Conservation (phyloP, 108 stramenopile genomes). For the Asterionellopsis glacialis region DNA sequence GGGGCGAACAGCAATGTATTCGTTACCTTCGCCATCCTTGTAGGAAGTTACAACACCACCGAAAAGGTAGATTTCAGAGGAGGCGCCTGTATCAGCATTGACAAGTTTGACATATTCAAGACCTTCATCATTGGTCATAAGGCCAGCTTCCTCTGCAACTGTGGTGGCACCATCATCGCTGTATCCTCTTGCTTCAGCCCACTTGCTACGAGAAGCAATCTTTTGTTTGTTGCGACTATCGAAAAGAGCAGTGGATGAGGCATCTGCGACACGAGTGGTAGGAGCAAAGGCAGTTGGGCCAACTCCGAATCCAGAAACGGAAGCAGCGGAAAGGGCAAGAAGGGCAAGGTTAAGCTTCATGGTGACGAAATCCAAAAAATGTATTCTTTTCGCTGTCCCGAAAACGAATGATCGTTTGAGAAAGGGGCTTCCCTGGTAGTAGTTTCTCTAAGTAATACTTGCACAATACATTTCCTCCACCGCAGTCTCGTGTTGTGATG, state of each 20-base stretch:
- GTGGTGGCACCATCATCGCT: constrained; percentile 20
- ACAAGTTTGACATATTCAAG: constrained; percentile 76
- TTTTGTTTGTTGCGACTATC: constrained; percentile 58
- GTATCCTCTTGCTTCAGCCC: constrained; percentile 63
- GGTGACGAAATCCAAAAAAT: background rate
- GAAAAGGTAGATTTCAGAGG: constrained; percentile 70
- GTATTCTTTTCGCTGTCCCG: too few relatives aligned
- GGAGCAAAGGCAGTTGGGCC: constrained; percentile 2
- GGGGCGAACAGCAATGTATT: constrained; percentile 92
- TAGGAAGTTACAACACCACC: constrained; percentile 82
- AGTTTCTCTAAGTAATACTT: too few relatives aligned
- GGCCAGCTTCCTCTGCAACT: constrained; percentile 31
- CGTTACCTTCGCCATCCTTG: constrained; percentile 65
- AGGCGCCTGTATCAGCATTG: constrained; percentile 47
- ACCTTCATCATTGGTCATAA: constrained; percentile 68
- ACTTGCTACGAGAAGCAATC: constrained; percentile 52
- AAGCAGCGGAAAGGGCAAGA: background rate
- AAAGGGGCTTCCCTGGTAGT: too few relatives aligned
- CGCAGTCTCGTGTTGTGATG: too few relatives aligned
- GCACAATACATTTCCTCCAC: too few relatives aligned
- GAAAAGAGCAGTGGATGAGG: constrained; percentile 19
- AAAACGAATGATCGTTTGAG: too few relatives aligned
- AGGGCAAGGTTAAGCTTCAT: constrained; percentile 1
- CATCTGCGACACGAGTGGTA: constrained; percentile 8
- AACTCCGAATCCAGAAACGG: constrained; percentile 5